Percentiles rank a stretch among this genome's conserved stretches.
Evolutionary conservation across 805 yeast genomes (phyloP).

Genomic region (Metahyphopichia silvanorum): DNA sequence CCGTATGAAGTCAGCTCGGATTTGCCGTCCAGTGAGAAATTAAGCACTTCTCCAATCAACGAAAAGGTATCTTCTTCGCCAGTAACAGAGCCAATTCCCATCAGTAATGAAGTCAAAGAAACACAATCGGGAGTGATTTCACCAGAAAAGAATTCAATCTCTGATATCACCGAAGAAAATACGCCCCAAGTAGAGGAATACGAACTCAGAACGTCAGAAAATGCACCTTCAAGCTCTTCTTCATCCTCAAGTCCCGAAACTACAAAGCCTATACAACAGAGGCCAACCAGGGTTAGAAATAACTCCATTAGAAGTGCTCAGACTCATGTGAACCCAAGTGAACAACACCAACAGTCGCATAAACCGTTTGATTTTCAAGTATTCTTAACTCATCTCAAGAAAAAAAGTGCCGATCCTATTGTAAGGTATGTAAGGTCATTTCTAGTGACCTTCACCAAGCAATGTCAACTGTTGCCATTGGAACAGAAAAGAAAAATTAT

Average conservation of each 20-base stretch:
- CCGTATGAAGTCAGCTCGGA: conserved; percentile 1
- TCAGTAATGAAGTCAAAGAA: not conserved
- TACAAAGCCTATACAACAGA: not conserved
- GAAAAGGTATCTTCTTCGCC: not conserved
- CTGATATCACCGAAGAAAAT: not conserved
- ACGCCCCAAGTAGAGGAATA: conserved; percentile 16
- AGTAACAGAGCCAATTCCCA: not conserved
- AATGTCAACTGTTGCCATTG: conserved; percentile 56
- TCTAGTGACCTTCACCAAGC: conserved; percentile 67
- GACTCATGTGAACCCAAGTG: conserved; percentile 22
- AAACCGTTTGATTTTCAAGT: conserved; percentile 77
- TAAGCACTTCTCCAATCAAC: conserved; percentile 3
- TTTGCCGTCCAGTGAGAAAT: not conserved
- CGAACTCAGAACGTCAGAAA: conserved; percentile 5
- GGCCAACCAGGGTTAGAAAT: conserved; percentile 4
- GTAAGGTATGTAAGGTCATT: conserved; percentile 85
- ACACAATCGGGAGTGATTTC: not conserved
- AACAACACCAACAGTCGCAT: conserved; percentile 41
- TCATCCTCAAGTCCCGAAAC: not conserved
- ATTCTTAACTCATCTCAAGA: conserved; percentile 68
- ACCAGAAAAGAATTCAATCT: not conserved
- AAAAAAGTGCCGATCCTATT: conserved; percentile 81
- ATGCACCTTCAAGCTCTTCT: too few relatives aligned
- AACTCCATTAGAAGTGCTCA: conserved; percentile 3
- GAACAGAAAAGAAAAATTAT: conserved; percentile 77